Base-by-base conservation (phyloP, 2,329 filamentous ascomycete species). In the Alternaria gansuensis region DNA sequence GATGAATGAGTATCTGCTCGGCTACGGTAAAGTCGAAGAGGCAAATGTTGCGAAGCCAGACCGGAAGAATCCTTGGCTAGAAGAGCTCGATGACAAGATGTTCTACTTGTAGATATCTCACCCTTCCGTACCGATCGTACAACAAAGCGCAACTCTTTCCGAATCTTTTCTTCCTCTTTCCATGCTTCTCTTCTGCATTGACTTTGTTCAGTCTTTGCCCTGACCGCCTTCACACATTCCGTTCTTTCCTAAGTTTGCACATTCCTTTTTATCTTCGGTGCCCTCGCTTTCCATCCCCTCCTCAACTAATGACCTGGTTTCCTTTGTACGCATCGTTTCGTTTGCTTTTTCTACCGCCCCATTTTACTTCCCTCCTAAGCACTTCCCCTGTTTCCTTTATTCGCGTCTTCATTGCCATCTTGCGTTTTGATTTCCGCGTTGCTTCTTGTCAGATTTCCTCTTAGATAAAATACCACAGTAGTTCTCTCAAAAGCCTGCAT, bases 21-120 rank as follows among this genome's bases (percentile, higher is more conserved):
- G 4, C 17, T 50, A 50, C 36, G 46, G 33, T 6, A 11, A 3
- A n/a, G 24, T 37, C 2, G 3, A 28, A n/a, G 41, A 28, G n/a
- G 8, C 10, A 13, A 36, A 1, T n/a, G 10, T 9, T 23, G 1
- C 33, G 2, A 13, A 36, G 24, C 28, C 36, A 10, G 17, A 33
- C 7, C 36, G 46, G 11, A 50, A 21, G 26, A 51, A 51, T 24
- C 54, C 37, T 48, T 57, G 54, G 45, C 11, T 36, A n/a, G 6
- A 31, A 24, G 5, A 36, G n/a, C 23, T 58, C 23, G 50, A 58
- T 21, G 55, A 49, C 9, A 49, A 45, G 34, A 58, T 58, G 55
- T 58, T 58, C 23, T 58, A 58, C 31, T 43, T 58, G 21, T 58
- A 33, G 28, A 5, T 5, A 23, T 13, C 6, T 24, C 17, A 17